Evolutionary conservation across 148 eudicot species (phyloP).

Genomic region (Spergularia marina): DNA sequence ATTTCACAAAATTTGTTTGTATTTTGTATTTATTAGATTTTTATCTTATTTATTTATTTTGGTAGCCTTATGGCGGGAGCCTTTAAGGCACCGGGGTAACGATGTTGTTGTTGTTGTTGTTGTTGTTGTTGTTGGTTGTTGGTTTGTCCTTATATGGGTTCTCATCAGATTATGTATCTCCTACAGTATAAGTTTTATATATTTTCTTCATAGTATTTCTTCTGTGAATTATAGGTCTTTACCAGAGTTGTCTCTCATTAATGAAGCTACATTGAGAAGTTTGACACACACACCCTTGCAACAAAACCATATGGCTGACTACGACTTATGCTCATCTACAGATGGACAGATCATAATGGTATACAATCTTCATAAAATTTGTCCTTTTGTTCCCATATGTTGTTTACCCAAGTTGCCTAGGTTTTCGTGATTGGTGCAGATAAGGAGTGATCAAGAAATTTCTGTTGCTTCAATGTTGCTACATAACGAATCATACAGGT

Average conservation of each 20-base stretch:
- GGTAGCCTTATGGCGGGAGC: background rate
- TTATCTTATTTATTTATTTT: background rate
- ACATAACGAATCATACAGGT: slow-evolving; percentile 62
- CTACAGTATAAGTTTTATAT: background rate
- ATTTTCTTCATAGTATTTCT: slow-evolving; percentile 1
- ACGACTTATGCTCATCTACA: slow-evolving; percentile 53
- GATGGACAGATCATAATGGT: slow-evolving; percentile 80
- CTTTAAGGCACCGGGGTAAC: no score
- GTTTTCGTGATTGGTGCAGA: slow-evolving; percentile 38
- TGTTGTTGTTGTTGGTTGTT: no score
- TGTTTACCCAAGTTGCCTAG: slow-evolving; percentile 2
- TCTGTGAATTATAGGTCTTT: slow-evolving; percentile 54
- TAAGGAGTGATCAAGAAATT: slow-evolving; percentile 72
- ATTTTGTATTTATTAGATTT: background rate
- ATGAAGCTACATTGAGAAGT: slow-evolving; percentile 67
- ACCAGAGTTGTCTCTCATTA: slow-evolving; percentile 77
- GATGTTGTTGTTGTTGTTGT: no score
- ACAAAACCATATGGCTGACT: slow-evolving; percentile 43
- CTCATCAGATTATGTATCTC: background rate
- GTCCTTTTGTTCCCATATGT: background rate
- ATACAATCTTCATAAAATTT: slow-evolving; percentile 1
- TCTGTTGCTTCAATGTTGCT: slow-evolving; percentile 57
- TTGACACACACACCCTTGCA: slow-evolving; percentile 45
- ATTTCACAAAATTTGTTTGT: background rate
- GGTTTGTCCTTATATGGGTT: background rate